These are phyloP conservation scores for Musa troglodytarum DNA, from an alignment of 176 grass and related monocot species.

Conservation along the genomic window DNA sequence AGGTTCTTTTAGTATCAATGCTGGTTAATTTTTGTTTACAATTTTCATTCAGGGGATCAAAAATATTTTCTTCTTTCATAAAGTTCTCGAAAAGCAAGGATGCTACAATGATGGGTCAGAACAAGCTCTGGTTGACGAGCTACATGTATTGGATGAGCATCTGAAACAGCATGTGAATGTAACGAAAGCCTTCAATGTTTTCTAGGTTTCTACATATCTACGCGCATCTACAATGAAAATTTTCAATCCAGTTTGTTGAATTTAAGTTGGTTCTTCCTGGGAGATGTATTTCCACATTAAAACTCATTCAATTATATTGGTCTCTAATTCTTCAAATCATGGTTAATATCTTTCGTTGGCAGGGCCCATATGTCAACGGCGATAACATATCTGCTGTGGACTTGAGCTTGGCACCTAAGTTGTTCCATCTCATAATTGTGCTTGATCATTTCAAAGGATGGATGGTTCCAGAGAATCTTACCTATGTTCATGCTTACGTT, in stretches of 20 bases:
- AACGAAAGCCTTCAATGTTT: no score
- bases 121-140: slow-evolving; percentile 6
- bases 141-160: slow-evolving; percentile 3
- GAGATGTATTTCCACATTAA: background rate
- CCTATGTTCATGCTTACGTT: slow-evolving; percentile 21
- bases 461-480: slow-evolving; percentile 15
- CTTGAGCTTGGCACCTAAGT: slow-evolving; percentile 27
- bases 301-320: background rate
- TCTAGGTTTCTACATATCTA: no score
- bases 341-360: background rate
- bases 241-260: background rate
- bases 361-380: slow-evolving; percentile 20
- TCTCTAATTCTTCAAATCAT: background rate
- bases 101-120: slow-evolving; percentile 9
- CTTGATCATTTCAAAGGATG: slow-evolving; percentile 28
- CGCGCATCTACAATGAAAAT: no score
- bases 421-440: slow-evolving; percentile 13
- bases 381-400: slow-evolving; percentile 23
- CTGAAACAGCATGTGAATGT: background rate
- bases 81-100: slow-evolving; percentile 21
- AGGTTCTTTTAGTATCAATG: no score
- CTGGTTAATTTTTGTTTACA: no score
- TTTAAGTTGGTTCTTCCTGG: background rate
- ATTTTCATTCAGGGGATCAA: slow-evolving; percentile 4
- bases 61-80: slow-evolving; percentile 19